Evolutionary conservation across 2,329 filamentous ascomycete genomes (phyloP), one percentile per base, ranked within the genome.

Genomic region (Davidsoniella australis): DNA sequence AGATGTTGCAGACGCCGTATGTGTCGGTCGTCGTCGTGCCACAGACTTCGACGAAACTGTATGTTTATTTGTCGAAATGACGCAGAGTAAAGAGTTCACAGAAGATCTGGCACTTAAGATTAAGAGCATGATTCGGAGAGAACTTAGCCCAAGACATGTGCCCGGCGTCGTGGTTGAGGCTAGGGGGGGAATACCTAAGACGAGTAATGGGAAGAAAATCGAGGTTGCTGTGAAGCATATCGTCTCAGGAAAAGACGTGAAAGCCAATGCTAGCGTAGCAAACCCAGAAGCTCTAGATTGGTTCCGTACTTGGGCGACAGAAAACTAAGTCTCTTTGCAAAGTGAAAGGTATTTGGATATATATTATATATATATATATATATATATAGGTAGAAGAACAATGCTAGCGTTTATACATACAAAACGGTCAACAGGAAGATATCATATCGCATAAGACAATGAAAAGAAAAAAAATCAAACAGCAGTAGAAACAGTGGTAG

Each of bases 211-310:
- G 48, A 98, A 98, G 70, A 98, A 96, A 65, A 85, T 98, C 53
- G 89, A 98, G 63, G 87, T 93, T 44, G 85, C 86, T 0, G 89
- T 96, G 5, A 96, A 96, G 69, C 88, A 95, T 65, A 95, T 96
- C 41, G 67, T 98, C 1, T 94, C 85, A 24, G 89, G 88, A 0
- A 68, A 88, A 64, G 76, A 85, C 47, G 78, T 95, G 55, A 88
- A 87, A 68, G 91, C 85, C 0, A 87, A 86, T 45, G 87, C 88
- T 0, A 93, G 85, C 59, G 88, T 96, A n/a, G 85, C 86, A 4
- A 96, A 96, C 62, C 80, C 84, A 2, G 83, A 81, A 56, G 87
- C 88, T 55, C 65, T 98, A 56, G 81, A 85, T 39, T 96, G 86
- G 83, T 96, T 95, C 64, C 73, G 76, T 55, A 66, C 72, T 29